Percentiles rank a stretch among this genome's conserved stretches.
These are phyloP conservation scores for Physaria fendleri DNA, from an alignment of 345 rosid species.

Conservation along the genomic window DNA sequence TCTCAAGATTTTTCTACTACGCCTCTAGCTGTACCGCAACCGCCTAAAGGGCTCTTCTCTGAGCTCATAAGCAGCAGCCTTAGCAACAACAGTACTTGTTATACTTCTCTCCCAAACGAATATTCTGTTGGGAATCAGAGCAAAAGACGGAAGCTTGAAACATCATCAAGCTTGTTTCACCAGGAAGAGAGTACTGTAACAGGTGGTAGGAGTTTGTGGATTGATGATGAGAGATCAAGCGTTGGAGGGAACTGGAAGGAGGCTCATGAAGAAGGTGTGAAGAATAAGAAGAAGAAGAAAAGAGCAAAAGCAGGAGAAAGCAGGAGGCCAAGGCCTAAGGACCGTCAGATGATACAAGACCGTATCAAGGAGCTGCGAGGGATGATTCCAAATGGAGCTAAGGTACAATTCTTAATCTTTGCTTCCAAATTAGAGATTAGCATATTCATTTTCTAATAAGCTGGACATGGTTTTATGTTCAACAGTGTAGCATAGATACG, in stretches of 20 bases:
- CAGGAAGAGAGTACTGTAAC: slow-evolving; percentile 21
- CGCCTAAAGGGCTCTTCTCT: slow-evolving; percentile 64
- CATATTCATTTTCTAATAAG: neutral
- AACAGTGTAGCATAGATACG: slow-evolving; percentile 84
- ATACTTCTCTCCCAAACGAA: slow-evolving; percentile 22
- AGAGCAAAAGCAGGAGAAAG: slow-evolving; percentile 86
- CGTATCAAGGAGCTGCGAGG: slow-evolving; percentile 82
- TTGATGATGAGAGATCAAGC: slow-evolving; percentile 66
- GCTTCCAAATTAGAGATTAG: neutral
- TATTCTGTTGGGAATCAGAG: slow-evolving; percentile 9
- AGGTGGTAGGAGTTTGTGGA: slow-evolving; percentile 51
- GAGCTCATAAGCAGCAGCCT: slow-evolving; percentile 69
- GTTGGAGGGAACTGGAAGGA: slow-evolving; percentile 32
- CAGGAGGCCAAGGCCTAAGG: slow-evolving; percentile 85
- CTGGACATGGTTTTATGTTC: neutral
- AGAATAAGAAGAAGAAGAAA: slow-evolving; percentile 69
- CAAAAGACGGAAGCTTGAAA: slow-evolving; percentile 48
- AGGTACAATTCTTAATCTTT: slow-evolving; percentile 38
- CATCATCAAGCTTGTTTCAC: slow-evolving; percentile 27
- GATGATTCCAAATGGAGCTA: slow-evolving; percentile 74
- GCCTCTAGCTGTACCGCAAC: slow-evolving; percentile 25
- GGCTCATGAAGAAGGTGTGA: slow-evolving; percentile 49
- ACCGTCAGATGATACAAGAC: slow-evolving; percentile 93
- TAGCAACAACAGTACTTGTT: slow-evolving; percentile 34
- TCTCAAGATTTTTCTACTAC: slow-evolving; percentile 27